phyloP scores from a whole-genome alignment of 495 filamentous ascomycete genomes.

The Podospora sp. region DNA sequence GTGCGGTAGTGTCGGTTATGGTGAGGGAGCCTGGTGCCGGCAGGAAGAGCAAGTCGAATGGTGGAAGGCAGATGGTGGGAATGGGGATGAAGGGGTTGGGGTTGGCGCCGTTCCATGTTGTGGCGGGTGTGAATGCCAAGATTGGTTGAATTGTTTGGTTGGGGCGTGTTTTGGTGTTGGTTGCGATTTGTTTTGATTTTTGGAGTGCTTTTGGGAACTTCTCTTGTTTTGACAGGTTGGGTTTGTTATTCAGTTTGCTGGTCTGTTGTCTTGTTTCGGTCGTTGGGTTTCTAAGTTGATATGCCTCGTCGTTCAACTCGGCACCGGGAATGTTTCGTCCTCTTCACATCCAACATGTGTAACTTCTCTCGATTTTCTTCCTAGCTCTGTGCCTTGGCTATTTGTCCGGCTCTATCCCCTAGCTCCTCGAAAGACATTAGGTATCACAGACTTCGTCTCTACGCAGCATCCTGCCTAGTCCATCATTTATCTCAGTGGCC shows the following conservation, averaged over 20 bases:
- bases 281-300: not conserved
- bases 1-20: not conserved
- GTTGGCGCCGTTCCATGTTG: not conserved
- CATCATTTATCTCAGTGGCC: not conserved
- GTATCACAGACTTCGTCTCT: not conserved
- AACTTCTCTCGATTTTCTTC: not conserved
- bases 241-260: not conserved
- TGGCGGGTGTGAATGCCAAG: not conserved
- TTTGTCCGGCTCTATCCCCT: not conserved
- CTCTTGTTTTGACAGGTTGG: not conserved
- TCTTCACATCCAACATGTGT: constrained; percentile 17
- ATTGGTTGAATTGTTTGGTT: not conserved
- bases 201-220: not conserved
- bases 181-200: not conserved
- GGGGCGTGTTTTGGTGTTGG: not conserved
- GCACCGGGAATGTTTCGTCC: not conserved
- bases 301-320: constrained; percentile 16
- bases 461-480: not conserved
- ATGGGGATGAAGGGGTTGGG: not conserved
- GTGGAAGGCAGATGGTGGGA: not conserved
- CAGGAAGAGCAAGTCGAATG: not conserved
- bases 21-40: constrained; percentile 7
- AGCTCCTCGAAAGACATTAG: not conserved
- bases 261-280: not conserved
- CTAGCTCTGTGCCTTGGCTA: not conserved